Evolutionary conservation across 2,329 filamentous ascomycete species (phyloP).

Genomic region (Leptodontidium sp.): DNA sequence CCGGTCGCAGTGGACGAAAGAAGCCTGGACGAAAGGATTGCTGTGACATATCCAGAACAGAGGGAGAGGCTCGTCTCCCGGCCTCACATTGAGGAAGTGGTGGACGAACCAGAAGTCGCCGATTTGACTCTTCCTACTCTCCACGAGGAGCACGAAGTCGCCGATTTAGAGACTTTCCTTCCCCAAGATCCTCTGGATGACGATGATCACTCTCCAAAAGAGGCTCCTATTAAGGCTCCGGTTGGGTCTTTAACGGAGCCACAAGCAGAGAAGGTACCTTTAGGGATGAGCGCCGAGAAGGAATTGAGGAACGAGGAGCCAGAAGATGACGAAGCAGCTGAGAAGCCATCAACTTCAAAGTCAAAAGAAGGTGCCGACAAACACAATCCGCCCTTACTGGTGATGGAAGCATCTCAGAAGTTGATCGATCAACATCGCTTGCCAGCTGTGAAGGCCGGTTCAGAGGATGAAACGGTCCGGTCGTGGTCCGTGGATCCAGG

Average conservation of each 20-base stretch:
- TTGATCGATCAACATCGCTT: slow-evolving; percentile 26
- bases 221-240: too few relatives aligned
- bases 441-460: slow-evolving; percentile 15
- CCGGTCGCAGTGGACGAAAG: neutral
- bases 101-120: neutral
- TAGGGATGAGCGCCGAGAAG: neutral
- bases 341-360: neutral
- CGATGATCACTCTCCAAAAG: neutral
- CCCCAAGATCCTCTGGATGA: neutral
- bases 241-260: neutral
- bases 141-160: neutral
- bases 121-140: neutral
- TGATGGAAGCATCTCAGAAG: slow-evolving; percentile 26
- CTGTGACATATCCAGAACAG: neutral
- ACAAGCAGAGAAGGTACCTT: neutral
- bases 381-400: slow-evolving; percentile 13
- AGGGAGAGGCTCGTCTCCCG: neutral
- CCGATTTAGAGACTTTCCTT: neutral
- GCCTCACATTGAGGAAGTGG: neutral
- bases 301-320: slow-evolving; percentile 8
- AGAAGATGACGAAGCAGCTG: slow-evolving; percentile 17
- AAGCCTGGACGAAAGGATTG: neutral
- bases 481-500: neutral
- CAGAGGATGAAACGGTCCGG: neutral
- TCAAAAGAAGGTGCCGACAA: neutral